Percentiles rank a stretch among this genome's conserved stretches.
Conservation (phyloP, 2,329 filamentous ascomycete genomes). For the Arthrobotrys pseudoclavata region DNA sequence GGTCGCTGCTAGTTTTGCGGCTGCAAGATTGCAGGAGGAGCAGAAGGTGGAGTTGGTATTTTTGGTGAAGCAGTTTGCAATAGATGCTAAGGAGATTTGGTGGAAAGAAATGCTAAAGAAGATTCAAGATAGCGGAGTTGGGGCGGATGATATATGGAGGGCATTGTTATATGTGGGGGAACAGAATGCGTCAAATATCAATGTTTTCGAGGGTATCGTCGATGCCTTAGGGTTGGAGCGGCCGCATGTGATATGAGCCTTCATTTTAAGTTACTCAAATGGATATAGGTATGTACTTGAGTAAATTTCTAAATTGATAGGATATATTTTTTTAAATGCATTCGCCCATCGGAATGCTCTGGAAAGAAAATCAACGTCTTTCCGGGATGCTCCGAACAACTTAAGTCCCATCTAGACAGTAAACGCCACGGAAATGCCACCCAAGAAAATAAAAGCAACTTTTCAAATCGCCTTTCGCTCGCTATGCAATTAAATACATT, state of each 20-base stretch:
- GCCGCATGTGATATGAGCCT: constrained; percentile 5
- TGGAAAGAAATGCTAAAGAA: constrained; percentile 47
- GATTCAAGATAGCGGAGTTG: constrained; percentile 23
- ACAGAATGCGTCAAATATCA: neutral
- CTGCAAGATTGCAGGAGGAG: neutral
- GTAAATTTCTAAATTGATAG: neutral
- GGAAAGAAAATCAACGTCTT: neutral
- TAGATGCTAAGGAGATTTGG: constrained; percentile 41
- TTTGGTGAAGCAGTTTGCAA: constrained; percentile 45
- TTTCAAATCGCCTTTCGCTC: constrained; percentile 36
- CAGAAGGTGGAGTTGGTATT: constrained; percentile 33
- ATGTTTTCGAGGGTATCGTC: constrained; percentile 19
- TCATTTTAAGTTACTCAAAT: neutral
- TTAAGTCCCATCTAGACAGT: constrained; percentile 10
- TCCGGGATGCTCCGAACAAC: neutral
- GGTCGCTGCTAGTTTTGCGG: constrained; percentile 52
- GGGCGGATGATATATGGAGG: constrained; percentile 38
- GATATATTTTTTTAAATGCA: neutral
- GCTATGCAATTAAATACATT: constrained; percentile 41
- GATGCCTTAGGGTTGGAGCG: constrained; percentile 12
- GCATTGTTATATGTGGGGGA: constrained; percentile 18
- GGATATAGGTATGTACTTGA: neutral
- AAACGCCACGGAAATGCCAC: constrained; percentile 35
- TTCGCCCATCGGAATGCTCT: neutral
- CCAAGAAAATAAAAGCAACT: constrained; percentile 29